Evolutionary conservation across 179 eudicot genomes (phyloP).

Genomic region (Actinidia chinensis): DNA sequence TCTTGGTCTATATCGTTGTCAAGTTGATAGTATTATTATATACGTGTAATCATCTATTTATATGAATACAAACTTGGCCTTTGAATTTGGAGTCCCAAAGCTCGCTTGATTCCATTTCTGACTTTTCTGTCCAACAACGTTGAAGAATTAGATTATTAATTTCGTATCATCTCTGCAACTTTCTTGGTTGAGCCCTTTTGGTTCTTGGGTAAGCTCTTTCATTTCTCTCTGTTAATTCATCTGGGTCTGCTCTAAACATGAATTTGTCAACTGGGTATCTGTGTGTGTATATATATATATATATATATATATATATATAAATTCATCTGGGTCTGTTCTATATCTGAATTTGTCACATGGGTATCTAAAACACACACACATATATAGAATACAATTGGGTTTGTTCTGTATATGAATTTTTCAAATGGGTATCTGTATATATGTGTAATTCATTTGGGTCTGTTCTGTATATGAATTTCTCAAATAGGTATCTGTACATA

Average conservation of each 20-base stretch:
- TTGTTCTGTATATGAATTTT: neutral
- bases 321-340: conserved; percentile 13
- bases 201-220: conserved; percentile 13
- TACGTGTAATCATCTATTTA: neutral
- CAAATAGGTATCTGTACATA: conserved; percentile 1
- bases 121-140: neutral
- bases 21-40: too few relatives aligned
- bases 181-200: neutral
- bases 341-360: neutral
- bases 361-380: too few relatives aligned
- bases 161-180: neutral
- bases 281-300: neutral
- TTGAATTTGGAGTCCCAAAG: neutral
- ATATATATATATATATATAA: neutral
- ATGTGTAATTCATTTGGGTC: conserved; percentile 10
- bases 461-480: conserved; percentile 1
- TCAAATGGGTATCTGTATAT: neutral
- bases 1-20: too few relatives aligned
- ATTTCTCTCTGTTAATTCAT: neutral
- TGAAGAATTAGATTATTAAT: neutral
- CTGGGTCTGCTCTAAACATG: neutral
- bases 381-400: neutral
- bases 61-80: neutral
- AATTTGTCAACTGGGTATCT: neutral
- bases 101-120: conserved; percentile 2